phyloP scores from a whole-genome alignment of 2,329 filamentous ascomycete species.

The Exserohilum rostratum region DNA sequence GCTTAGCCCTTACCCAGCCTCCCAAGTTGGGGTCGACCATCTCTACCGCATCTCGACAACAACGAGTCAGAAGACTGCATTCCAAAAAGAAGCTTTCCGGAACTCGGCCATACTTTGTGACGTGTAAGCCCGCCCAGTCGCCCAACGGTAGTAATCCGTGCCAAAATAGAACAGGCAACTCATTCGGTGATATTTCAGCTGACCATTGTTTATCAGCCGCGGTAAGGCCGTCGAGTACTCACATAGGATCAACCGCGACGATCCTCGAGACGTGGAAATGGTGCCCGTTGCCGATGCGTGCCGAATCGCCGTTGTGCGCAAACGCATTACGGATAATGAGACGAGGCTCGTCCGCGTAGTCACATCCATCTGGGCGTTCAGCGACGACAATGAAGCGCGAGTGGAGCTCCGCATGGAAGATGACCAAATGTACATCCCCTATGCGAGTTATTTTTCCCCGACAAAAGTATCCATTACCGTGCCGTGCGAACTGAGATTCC shows the following conservation, averaged over 20 bases:
- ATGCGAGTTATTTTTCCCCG: constrained; percentile 53
- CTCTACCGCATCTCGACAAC: constrained; percentile 43
- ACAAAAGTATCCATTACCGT: constrained; percentile 53
- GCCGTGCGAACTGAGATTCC: constrained; percentile 49
- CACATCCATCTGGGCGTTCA: constrained; percentile 55
- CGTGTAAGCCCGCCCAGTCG: constrained; percentile 44
- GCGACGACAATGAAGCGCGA: constrained; percentile 50
- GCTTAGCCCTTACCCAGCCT: constrained; percentile 27
- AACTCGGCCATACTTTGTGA: constrained; percentile 55
- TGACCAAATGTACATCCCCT: constrained; percentile 51
- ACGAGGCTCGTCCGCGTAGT: constrained; percentile 44
- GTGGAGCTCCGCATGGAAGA: constrained; percentile 53
- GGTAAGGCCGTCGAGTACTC: constrained; percentile 52
- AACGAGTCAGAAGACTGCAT: constrained; percentile 42
- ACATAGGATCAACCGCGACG: constrained; percentile 42
- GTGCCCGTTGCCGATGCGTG: constrained; percentile 46
- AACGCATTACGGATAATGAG: constrained; percentile 47
- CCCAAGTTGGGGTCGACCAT: constrained; percentile 27
- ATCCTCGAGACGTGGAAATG: constrained; percentile 51
- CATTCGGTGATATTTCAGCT: background rate
- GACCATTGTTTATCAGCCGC: constrained; percentile 32
- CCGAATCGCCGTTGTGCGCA: constrained; percentile 52
- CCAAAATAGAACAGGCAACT: too few species aligned
- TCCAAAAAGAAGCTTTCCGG: constrained; percentile 51
- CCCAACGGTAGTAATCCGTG: too few species aligned